These are phyloP conservation scores for Miscanthus lutarioriparius DNA, from an alignment of 176 grass and related monocot species.

Conservation along the genomic window DNA sequence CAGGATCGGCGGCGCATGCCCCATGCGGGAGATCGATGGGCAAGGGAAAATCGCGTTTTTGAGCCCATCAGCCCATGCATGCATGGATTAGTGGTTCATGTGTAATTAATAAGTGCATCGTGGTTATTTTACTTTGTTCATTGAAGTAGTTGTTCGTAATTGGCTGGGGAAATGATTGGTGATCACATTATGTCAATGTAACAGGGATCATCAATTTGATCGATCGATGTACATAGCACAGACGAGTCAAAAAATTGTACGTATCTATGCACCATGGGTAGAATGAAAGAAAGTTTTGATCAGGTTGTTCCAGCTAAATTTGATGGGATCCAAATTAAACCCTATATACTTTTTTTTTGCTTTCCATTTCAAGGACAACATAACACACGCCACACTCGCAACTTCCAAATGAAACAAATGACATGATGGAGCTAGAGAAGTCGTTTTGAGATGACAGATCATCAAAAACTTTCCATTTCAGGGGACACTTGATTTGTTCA, in stretches of 20 bases:
- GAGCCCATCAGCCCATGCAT: too few relatives aligned
- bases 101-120: constrained; percentile 27
- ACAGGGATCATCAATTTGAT: background rate
- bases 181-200: background rate
- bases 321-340: background rate
- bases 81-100: background rate
- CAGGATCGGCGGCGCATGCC: background rate
- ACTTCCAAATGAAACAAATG: background rate
- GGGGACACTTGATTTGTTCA: background rate
- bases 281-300: background rate
- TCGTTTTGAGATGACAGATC: background rate
- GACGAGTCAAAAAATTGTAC: constrained; percentile 12
- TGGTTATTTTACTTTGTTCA: constrained; percentile 3
- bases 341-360: background rate
- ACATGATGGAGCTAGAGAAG: background rate
- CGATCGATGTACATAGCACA: constrained; percentile 17
- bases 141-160: constrained; percentile 4
- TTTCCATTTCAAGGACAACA: background rate
- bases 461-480: background rate
- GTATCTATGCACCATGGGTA: background rate
- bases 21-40: background rate
- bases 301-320: constrained; percentile 9
- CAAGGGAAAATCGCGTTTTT: background rate
- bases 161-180: constrained; percentile 14
- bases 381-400: background rate